A percentile compares a stretch with the other conserved stretches of the same genome.
Conservation (phyloP, 441 rosid genomes). For the Dalechampia spathulata region DNA sequence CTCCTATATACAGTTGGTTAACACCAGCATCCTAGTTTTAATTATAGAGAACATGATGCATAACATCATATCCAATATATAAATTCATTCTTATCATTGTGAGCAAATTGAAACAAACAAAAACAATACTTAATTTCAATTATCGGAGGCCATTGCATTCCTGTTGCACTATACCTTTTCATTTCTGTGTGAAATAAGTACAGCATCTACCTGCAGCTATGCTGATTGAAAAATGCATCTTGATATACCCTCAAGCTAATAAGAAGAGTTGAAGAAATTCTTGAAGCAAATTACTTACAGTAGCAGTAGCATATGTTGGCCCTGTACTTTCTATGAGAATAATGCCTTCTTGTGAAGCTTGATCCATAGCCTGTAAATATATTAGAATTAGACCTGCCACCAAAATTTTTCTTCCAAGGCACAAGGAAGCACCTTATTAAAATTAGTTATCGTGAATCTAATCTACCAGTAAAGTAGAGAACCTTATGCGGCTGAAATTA, state of each 20-base stretch:
- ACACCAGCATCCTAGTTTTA: too few species aligned
- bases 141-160: too few species aligned
- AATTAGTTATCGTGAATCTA: not conserved
- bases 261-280: not conserved
- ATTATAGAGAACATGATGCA: too few species aligned
- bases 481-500: not conserved
- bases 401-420: not conserved
- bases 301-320: slow-evolving; percentile 90
- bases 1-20: too few species aligned
- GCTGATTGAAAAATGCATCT: not conserved
- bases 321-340: slow-evolving; percentile 78
- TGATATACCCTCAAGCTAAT: not conserved
- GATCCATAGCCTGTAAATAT: slow-evolving; percentile 64
- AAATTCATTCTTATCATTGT: too few species aligned
- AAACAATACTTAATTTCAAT: too few species aligned
- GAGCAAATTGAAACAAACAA: too few species aligned
- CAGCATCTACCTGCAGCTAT: not conserved
- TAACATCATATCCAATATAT: too few species aligned
- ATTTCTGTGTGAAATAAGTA: not conserved
- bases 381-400: not conserved
- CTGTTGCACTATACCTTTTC: too few species aligned
- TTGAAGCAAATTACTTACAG: slow-evolving; percentile 37
- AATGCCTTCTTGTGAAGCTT: slow-evolving; percentile 63
- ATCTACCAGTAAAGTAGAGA: not conserved
- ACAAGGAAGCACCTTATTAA: not conserved